Evolutionary conservation across 1,284 basidiomycete genomes (phyloP).

Genomic region (Sanghuangporus weigelae): DNA sequence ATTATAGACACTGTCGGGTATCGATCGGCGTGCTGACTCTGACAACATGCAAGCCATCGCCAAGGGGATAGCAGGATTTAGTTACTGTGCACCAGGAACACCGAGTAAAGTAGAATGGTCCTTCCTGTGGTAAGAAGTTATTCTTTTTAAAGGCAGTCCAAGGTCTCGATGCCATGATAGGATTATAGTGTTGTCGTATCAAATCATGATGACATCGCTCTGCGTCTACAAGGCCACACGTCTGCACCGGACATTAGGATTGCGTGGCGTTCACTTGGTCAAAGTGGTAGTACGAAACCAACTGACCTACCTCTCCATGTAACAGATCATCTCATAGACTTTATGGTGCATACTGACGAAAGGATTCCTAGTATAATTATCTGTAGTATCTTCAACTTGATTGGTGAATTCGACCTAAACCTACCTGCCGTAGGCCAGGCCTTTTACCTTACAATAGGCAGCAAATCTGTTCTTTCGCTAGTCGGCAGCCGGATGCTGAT

Average conservation of each 20-base stretch:
- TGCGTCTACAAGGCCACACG: background rate
- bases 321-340: too few relatives aligned
- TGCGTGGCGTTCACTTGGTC: background rate
- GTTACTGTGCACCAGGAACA: too few relatives aligned
- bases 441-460: background rate
- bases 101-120: too few relatives aligned
- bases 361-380: background rate
- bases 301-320: background rate
- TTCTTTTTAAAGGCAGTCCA: too few relatives aligned
- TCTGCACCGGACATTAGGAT: background rate
- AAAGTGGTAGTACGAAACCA: background rate
- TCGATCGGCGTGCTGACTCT: background rate
- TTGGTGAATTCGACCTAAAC: background rate
- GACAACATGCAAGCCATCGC: background rate
- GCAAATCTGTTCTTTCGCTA: background rate
- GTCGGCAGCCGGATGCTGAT: background rate
- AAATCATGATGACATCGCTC: background rate
- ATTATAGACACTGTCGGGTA: background rate
- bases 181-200: background rate
- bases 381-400: background rate
- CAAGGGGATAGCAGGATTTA: background rate
- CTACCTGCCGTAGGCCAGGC: too few relatives aligned
- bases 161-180: too few relatives aligned
- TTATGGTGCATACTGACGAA: background rate
- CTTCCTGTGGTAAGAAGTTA: too few relatives aligned